These are phyloP conservation scores for Bathelium albidoporum DNA, from an alignment of 495 filamentous ascomycete genomes.

Conservation along the genomic window DNA sequence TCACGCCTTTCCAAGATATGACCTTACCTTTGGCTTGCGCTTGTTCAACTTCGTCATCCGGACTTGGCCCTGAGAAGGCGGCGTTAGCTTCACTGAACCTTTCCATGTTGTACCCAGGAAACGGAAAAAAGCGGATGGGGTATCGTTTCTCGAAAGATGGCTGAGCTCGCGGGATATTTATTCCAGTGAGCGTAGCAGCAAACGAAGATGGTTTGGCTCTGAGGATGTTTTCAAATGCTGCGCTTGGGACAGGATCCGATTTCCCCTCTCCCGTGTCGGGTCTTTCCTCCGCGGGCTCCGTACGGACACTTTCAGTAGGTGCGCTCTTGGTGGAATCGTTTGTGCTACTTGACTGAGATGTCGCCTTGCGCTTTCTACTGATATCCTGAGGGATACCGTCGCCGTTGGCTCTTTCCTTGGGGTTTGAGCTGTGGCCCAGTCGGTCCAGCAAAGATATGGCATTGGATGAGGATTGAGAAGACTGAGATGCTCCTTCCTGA, in stretches of 20 bases:
- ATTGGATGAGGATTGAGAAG: conserved; percentile 17
- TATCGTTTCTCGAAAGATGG: not conserved
- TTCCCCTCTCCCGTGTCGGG: conserved; percentile 7
- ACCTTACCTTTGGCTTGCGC: conserved; percentile 93
- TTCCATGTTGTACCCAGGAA: not conserved
- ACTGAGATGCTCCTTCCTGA: conserved; percentile 12
- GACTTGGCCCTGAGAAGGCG: conserved; percentile 81
- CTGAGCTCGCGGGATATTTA: not conserved
- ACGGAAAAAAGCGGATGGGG: not conserved
- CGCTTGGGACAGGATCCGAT: not conserved
- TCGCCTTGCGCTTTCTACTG: not conserved
- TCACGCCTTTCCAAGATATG: too few species aligned
- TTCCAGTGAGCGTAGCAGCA: conserved; percentile 12
- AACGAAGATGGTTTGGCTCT: conserved; percentile 19
- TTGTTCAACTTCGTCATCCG: conserved; percentile 79
- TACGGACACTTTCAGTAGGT: too few species aligned
- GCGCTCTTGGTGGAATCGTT: too few species aligned
- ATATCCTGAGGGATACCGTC: not conserved
- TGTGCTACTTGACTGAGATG: not conserved
- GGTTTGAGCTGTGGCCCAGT: conserved; percentile 15
- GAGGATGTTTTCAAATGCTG: not conserved
- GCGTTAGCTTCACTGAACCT: not conserved
- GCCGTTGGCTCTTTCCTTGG: not conserved
- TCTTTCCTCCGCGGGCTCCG: too few species aligned
- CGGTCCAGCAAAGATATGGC: conserved; percentile 25